phyloP scores from a whole-genome alignment of 345 rosid species.

The Reutealis trisperma region DNA sequence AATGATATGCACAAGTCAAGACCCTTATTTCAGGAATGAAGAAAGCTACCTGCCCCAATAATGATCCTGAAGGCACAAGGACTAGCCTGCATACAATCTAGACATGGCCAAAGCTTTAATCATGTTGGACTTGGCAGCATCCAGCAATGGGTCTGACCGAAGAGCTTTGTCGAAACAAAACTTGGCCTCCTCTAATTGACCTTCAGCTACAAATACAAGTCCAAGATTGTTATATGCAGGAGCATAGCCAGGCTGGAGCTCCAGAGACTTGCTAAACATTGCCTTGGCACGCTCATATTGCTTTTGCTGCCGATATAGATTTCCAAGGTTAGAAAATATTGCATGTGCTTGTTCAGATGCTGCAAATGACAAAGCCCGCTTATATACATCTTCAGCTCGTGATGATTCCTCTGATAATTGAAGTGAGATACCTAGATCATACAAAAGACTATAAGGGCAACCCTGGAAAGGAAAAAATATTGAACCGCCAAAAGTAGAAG shows the following conservation, averaged over 20 bases:
- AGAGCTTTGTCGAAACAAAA: slow-evolving; percentile 80
- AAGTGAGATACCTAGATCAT: slow-evolving; percentile 63
- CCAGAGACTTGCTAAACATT: slow-evolving; percentile 82
- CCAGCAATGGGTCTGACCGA: slow-evolving; percentile 76
- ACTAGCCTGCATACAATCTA: slow-evolving; percentile 14
- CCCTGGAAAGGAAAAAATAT: neutral
- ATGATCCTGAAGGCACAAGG: slow-evolving; percentile 4
- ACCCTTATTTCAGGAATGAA: neutral
- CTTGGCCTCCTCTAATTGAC: slow-evolving; percentile 84
- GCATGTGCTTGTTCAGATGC: slow-evolving; percentile 62
- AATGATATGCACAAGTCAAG: neutral
- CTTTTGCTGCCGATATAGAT: slow-evolving; percentile 75
- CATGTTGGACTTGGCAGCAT: slow-evolving; percentile 87
- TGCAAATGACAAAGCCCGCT: slow-evolving; percentile 65
- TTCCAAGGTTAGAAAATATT: slow-evolving; percentile 86
- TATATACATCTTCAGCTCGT: slow-evolving; percentile 66
- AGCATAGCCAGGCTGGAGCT: slow-evolving; percentile 85
- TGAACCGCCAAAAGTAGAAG: neutral
- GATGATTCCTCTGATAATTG: slow-evolving; percentile 70
- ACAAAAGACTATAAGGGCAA: slow-evolving; percentile 6
- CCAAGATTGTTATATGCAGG: slow-evolving; percentile 96
- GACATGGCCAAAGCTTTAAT: slow-evolving; percentile 26
- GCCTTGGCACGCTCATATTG: slow-evolving; percentile 84
- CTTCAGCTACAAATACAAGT: slow-evolving; percentile 86
- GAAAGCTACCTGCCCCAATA: neutral